Percentiles rank a stretch among this genome's conserved stretches.
Conservation (phyloP, 164 flowering plant genomes). For the Litsea cubeba region DNA sequence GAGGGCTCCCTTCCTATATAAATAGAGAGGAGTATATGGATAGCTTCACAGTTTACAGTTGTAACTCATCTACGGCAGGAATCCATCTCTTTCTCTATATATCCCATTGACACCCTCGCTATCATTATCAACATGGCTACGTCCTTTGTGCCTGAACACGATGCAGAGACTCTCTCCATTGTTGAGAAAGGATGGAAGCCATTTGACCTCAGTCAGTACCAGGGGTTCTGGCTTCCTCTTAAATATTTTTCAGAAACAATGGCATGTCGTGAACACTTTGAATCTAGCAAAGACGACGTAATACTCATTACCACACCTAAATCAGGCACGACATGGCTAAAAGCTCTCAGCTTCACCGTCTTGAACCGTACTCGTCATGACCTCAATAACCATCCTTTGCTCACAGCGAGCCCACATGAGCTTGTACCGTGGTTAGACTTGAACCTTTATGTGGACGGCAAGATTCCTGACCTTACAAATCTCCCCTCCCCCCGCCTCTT, state of each 20-base stretch:
- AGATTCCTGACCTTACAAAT: neutral
- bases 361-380: neutral
- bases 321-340: constrained; percentile 4
- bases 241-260: neutral
- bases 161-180: too few species aligned
- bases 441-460: neutral
- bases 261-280: neutral
- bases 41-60: too few species aligned
- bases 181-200: neutral
- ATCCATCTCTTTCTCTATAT: too few species aligned
- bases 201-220: neutral
- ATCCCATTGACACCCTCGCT: too few species aligned
- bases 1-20: too few species aligned
- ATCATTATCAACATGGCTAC: too few species aligned
- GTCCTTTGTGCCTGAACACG: too few species aligned
- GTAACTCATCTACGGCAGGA: too few species aligned
- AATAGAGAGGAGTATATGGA: neutral
- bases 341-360: constrained; percentile 2
- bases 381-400: neutral
- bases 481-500: constrained; percentile 6
- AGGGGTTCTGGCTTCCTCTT: constrained; percentile 5
- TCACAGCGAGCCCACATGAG: constrained; percentile 1
- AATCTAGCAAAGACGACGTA: neutral
- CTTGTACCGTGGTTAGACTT: neutral
- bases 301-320: constrained; percentile 4